Conservation (phyloP, 2,329 filamentous ascomycete genomes). For the Ceratocystis huliohia region DNA sequence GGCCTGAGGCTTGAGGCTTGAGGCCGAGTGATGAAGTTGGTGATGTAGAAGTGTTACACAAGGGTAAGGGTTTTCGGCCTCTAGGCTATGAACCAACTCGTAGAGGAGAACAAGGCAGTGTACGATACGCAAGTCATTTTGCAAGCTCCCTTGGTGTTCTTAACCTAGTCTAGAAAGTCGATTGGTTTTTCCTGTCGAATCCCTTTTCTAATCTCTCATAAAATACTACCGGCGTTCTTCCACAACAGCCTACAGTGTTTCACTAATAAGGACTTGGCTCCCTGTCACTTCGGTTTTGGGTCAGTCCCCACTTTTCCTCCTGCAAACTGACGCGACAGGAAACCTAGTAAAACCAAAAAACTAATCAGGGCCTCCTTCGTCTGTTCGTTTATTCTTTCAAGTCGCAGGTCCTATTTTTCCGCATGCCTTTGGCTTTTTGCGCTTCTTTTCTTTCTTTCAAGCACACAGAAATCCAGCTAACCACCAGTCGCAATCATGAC, state of each 20-base stretch:
- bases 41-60: background rate
- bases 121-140: too few relatives aligned
- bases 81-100: background rate
- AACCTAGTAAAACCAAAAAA: background rate
- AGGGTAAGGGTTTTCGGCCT: background rate
- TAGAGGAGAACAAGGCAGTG: background rate
- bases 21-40: background rate
- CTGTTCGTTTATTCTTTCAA: background rate
- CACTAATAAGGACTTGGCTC: background rate
- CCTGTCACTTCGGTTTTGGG: background rate
- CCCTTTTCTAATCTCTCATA: too few relatives aligned
- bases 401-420: background rate
- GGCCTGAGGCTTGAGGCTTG: background rate
- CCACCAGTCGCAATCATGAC: background rate
- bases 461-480: background rate
- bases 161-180: too few relatives aligned
- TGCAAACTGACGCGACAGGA: background rate
- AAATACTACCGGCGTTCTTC: too few relatives aligned
- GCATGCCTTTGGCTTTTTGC: background rate
- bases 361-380: background rate
- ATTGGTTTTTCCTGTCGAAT: too few relatives aligned
- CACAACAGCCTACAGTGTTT: background rate
- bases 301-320: background rate
- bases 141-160: too few relatives aligned
- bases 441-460: background rate